phyloP scores from a whole-genome alignment of 768 basidiomycete species.

The Suillus fuscotomentosus region DNA sequence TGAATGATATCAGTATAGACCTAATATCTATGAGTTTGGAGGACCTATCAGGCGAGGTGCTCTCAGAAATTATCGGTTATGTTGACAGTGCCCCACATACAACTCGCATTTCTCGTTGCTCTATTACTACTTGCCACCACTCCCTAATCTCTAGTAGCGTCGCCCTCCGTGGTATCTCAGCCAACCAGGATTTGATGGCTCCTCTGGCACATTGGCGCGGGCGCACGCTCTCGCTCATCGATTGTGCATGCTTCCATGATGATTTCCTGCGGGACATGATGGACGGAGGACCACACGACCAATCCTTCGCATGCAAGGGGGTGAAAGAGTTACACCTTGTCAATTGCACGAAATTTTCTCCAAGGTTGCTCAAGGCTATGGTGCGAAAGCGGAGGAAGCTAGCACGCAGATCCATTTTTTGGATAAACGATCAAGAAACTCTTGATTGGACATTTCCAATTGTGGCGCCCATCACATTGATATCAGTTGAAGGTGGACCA shows the following conservation, averaged over 20 bases:
- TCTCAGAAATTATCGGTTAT: conserved; percentile 3
- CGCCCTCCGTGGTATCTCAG: not conserved
- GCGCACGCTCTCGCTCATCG: not conserved
- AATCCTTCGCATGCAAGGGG: not conserved
- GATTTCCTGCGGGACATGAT: conserved; percentile 4
- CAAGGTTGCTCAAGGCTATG: not conserved
- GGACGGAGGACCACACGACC: not conserved
- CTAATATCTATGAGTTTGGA: conserved; percentile 1
- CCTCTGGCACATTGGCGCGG: conserved; percentile 3
- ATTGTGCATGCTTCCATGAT: conserved; percentile 3
- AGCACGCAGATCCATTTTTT: not conserved
- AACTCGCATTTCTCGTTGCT: conserved; percentile 3
- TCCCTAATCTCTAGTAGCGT: conserved; percentile 3
- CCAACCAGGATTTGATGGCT: conserved; percentile 2
- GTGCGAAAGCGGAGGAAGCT: not conserved
- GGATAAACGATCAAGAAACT: not conserved
- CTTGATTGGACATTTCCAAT: not conserved
- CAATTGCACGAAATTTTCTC: not conserved
- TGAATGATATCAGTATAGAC: not conserved
- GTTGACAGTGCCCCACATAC: not conserved
- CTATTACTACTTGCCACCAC: not conserved
- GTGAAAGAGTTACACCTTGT: conserved; percentile 1
- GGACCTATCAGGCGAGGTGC: conserved; percentile 1
- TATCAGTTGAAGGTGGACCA: conserved; percentile 4
- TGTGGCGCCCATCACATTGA: conserved; percentile 5